These are phyloP conservation scores for Chaetomium sp. DNA, from an alignment of 2,329 filamentous ascomycete genomes.

Conservation along the genomic window DNA sequence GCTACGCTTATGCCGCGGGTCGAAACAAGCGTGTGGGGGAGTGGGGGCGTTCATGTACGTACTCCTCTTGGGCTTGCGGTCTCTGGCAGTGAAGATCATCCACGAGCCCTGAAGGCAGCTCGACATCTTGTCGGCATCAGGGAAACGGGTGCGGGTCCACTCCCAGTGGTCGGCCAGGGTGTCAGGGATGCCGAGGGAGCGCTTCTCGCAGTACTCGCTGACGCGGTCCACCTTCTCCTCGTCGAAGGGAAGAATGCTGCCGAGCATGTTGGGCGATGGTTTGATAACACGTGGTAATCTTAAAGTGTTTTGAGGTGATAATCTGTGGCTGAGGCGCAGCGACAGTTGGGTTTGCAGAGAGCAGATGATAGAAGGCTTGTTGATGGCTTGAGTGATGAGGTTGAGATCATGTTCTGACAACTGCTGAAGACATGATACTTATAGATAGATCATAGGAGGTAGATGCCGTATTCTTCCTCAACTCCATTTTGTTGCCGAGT, in stretches of 20 bases:
- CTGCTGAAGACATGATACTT: background rate
- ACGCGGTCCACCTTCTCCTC: slow-evolving; percentile 1
- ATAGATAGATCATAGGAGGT: background rate
- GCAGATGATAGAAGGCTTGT: background rate
- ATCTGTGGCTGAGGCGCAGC: background rate
- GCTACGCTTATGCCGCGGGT: background rate
- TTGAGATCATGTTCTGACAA: background rate
- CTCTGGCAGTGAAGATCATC: background rate
- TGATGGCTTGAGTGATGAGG: background rate
- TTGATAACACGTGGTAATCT: background rate
- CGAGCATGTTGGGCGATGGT: background rate
- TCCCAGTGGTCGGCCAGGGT: background rate
- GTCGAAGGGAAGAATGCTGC: background rate
- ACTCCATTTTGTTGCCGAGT: background rate
- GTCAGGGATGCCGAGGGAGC: background rate
- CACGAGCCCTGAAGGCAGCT: background rate
- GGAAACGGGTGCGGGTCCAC: background rate
- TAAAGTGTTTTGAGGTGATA: background rate
- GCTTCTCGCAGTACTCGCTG: slow-evolving; percentile 4
- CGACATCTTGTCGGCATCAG: slow-evolving; percentile 7
- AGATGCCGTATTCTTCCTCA: background rate
- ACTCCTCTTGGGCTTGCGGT: background rate
- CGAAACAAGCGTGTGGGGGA: background rate
- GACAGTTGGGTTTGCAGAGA: background rate
- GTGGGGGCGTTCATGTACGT: background rate